phyloP scores from a whole-genome alignment of 768 basidiomycete genomes.

The Aureoboletus auriporus region DNA sequence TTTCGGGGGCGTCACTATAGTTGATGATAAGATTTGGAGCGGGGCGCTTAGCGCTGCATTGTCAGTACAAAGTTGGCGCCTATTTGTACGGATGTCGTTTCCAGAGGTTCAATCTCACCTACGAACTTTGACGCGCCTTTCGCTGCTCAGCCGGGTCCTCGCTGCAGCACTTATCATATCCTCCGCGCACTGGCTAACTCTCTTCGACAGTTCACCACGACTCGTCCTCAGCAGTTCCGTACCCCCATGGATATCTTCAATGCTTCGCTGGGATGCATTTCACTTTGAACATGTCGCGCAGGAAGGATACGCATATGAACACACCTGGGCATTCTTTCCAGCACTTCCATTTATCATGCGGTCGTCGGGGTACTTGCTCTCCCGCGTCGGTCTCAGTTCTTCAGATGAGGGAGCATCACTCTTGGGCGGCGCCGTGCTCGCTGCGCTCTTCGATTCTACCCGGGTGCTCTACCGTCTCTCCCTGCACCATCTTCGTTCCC shows the following conservation, averaged over 20 bases:
- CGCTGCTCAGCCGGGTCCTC: constrained; percentile 20
- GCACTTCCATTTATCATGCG: constrained; percentile 58
- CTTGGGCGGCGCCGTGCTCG: constrained; percentile 34
- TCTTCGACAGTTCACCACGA: constrained; percentile 27
- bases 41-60: too few species aligned
- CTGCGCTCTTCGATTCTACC: constrained; percentile 40
- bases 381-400: neutral
- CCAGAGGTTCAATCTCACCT: constrained; percentile 12
- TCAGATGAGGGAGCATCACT: constrained; percentile 27
- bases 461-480: constrained; percentile 57
- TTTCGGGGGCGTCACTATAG: too few species aligned
- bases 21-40: too few species aligned
- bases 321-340: constrained; percentile 87
- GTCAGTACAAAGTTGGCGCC: too few species aligned
- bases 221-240: constrained; percentile 12
- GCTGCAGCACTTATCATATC: constrained; percentile 15
- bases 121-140: constrained; percentile 18
- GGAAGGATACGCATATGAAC: constrained; percentile 59
- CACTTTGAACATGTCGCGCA: constrained; percentile 73
- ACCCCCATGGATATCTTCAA: constrained; percentile 23
- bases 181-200: constrained; percentile 17
- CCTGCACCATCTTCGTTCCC: constrained; percentile 49
- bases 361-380: constrained; percentile 23
- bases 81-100: too few species aligned
- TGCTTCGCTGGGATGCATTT: constrained; percentile 85